Conservation (phyloP, 2,329 filamentous ascomycete genomes). For the Colletotrichum endophyticum region DNA sequence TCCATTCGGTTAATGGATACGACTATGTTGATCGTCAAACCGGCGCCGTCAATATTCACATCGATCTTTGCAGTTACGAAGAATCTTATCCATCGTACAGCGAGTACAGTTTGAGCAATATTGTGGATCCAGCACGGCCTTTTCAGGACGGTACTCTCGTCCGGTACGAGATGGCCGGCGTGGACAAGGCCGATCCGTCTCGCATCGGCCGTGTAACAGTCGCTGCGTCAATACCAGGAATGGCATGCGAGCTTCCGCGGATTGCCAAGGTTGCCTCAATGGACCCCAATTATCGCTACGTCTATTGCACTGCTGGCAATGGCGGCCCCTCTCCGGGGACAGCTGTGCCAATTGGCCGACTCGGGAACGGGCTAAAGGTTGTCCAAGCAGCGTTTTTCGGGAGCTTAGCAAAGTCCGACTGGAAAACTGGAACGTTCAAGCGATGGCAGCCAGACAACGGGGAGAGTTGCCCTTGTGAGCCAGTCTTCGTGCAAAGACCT, state of each 20-base stretch:
- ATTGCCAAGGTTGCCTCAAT: slow-evolving; percentile 21
- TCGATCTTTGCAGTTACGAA: slow-evolving; percentile 24
- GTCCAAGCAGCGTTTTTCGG: slow-evolving; percentile 20
- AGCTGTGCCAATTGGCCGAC: slow-evolving; percentile 17
- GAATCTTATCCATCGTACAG: slow-evolving; percentile 6
- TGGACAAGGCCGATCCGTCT: neutral
- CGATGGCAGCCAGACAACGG: slow-evolving; percentile 21
- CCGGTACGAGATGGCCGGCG: slow-evolving; percentile 19
- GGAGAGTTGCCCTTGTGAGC: slow-evolving; percentile 30
- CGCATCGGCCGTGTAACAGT: slow-evolving; percentile 7
- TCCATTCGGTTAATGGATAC: slow-evolving; percentile 24
- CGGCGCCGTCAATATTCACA: slow-evolving; percentile 11
- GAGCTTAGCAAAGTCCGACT: slow-evolving; percentile 22
- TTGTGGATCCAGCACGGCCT: slow-evolving; percentile 10
- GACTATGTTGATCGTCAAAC: slow-evolving; percentile 18
- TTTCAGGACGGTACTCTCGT: slow-evolving; percentile 8
- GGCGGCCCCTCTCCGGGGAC: slow-evolving; percentile 18
- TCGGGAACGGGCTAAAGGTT: neutral
- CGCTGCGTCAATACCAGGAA: slow-evolving; percentile 15
- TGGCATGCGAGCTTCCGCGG: slow-evolving; percentile 21
- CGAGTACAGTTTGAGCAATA: slow-evolving; percentile 36
- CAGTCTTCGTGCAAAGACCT: slow-evolving; percentile 21
- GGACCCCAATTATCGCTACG: slow-evolving; percentile 19
- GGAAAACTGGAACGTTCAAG: slow-evolving; percentile 20
- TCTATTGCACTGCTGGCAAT: slow-evolving; percentile 21